phyloP scores from a whole-genome alignment of 345 rosid genomes.

The Melaleuca quinquenervia region DNA sequence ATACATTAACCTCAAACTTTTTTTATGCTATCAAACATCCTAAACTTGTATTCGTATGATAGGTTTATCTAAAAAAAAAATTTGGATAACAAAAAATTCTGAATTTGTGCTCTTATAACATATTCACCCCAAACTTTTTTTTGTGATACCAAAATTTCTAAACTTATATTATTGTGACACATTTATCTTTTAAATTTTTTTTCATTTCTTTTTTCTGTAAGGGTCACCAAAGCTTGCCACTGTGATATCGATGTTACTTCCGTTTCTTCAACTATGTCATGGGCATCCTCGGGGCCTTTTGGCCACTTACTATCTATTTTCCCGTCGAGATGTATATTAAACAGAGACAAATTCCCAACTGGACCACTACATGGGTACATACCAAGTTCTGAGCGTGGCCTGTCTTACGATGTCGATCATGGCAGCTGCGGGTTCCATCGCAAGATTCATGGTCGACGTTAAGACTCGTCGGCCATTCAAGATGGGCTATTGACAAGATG shows the following conservation, averaged over 20 bases:
- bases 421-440: slow-evolving; percentile 45
- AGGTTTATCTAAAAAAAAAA: no score
- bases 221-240: no score
- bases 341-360: slow-evolving; percentile 27
- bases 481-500: slow-evolving; percentile 8
- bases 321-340: slow-evolving; percentile 50
- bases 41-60: no score
- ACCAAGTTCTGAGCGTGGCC: slow-evolving; percentile 28
- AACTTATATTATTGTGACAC: no score
- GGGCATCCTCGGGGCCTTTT: slow-evolving; percentile 42
- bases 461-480: slow-evolving; percentile 31
- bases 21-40: no score
- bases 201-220: no score
- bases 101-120: no score
- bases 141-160: no score
- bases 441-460: slow-evolving; percentile 27
- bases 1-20: no score
- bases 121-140: no score
- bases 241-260: slow-evolving; percentile 38
- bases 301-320: slow-evolving; percentile 51
- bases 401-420: slow-evolving; percentile 29
- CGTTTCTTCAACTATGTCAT: slow-evolving; percentile 44
- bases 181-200: no score
- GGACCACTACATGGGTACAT: slow-evolving; percentile 48
- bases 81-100: no score